phyloP scores from a whole-genome alignment of 2,329 filamentous ascomycete genomes.

The Leptographium wingfieldii region DNA sequence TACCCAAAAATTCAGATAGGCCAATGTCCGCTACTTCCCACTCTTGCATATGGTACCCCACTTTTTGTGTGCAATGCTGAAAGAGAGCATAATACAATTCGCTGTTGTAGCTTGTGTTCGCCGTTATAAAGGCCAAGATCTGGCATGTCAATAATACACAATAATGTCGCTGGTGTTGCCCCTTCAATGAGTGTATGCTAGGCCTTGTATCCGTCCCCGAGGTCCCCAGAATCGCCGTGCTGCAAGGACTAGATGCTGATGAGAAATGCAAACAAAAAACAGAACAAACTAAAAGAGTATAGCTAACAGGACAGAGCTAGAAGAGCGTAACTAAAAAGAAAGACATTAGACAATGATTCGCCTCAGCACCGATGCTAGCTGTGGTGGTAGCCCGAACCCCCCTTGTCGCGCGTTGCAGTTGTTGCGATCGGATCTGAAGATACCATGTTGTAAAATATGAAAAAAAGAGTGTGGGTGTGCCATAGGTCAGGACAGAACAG shows the following conservation, averaged over 20 bases:
- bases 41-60: not conserved
- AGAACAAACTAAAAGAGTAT: not conserved
- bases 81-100: not conserved
- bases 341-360: not conserved
- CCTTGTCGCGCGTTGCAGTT: no score
- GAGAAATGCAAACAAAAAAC: not conserved
- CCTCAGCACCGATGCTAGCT: not conserved
- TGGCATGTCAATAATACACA: no score
- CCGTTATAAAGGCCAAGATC: not conserved
- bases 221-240: not conserved
- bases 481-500: no score
- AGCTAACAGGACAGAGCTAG: not conserved
- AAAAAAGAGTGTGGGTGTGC: no score
- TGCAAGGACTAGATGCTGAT: not conserved
- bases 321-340: not conserved
- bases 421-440: no score
- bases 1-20: not conserved
- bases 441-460: no score
- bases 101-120: not conserved
- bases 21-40: slow-evolving; percentile 2
- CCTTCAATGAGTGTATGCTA: slow-evolving; percentile 1
- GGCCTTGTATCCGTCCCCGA: not conserved
- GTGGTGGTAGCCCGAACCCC: no score
- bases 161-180: not conserved
- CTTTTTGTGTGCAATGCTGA: not conserved